Conservation (phyloP, 2,329 filamentous ascomycete species). For the Aspergillus phoenicis region DNA sequence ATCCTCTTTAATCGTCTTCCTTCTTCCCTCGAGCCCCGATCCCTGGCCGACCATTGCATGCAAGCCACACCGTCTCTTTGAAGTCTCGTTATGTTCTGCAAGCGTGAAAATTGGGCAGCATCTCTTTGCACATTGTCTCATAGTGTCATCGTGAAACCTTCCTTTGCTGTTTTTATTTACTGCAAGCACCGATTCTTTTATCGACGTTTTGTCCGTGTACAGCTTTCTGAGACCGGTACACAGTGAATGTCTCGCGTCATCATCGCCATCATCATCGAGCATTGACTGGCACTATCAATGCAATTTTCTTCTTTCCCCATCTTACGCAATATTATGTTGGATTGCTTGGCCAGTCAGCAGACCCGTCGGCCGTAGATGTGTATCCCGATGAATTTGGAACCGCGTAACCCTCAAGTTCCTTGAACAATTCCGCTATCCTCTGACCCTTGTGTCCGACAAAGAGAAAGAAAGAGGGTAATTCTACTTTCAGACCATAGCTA, state of each 20-base stretch:
- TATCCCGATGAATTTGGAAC: no score
- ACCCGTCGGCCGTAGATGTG: background rate
- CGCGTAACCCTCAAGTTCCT: no score
- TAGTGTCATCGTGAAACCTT: conserved; percentile 25
- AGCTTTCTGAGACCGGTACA: conserved; percentile 21
- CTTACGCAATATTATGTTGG: background rate
- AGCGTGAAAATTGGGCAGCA: conserved; percentile 30
- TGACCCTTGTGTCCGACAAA: background rate
- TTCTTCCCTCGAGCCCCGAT: conserved; percentile 18
- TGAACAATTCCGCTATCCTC: no score
- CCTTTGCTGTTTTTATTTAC: conserved; percentile 12
- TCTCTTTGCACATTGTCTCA: conserved; percentile 32
- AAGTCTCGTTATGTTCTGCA: conserved; percentile 30
- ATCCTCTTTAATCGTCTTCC: conserved; percentile 15
- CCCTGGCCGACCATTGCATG: conserved; percentile 26
- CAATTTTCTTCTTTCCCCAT: background rate
- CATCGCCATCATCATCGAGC: conserved; percentile 3
- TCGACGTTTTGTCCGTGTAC: conserved; percentile 12
- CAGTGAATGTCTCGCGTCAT: conserved; percentile 14
- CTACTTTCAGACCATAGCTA: no score
- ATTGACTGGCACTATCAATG: conserved; percentile 17
- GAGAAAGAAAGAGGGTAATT: no score
- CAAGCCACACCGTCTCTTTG: conserved; percentile 30
- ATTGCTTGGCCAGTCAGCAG: background rate
- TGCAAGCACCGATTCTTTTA: conserved; percentile 13